Base-by-base conservation (phyloP, 805 yeast species). In the Lipomyces orientalis region DNA sequence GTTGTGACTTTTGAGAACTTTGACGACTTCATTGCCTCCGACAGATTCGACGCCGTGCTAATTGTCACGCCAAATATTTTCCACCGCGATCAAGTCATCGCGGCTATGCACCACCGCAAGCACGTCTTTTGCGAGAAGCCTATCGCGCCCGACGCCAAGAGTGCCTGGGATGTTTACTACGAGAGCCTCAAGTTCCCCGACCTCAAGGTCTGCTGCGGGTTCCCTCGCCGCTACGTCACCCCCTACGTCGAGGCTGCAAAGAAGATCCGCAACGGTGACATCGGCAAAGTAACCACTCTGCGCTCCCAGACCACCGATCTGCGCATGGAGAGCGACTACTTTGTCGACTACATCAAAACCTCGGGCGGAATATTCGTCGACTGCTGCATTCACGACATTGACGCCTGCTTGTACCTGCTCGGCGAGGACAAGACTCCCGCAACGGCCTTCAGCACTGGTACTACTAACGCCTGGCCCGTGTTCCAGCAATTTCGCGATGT, bases 311-410 rank as follows among this genome's bases (percentile, higher is more conserved):
- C 73, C 22, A 58, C 73, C 19, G 75, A 71, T 46, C 58, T 33
- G 39, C 60, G 54, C n/a, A 62, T 65, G 59, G 54, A 55, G 16
- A 55, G 62, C 12, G 65, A 70, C 7, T 61, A 54, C 58, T 68
- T 73, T 43, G 55, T 70, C 64, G 64, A 70, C 51, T 73, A 71
- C 59, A 62, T 68, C 62, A 70, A 65, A 37, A 58, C 46, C 54
- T 73, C 76, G 8, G 75, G 76, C 37, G 74, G 76, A 14, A 73
- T 73, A 39, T 70, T 73, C 54, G 71, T 73, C 22, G 75, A 73
- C 61, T 67, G 71, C 60, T 57, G 60, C 19, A 71, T 73, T n/a
- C 75, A 73, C 57, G 75, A 73, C 60, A 61, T 73, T 34, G 75
- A 73, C 58, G 60, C 66, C 29, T 65, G 68, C 64, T 60, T 69